Evolutionary conservation across 441 rosid species (phyloP), one percentile per base, ranked within the genome.

Genomic region (Populus hybrid): DNA sequence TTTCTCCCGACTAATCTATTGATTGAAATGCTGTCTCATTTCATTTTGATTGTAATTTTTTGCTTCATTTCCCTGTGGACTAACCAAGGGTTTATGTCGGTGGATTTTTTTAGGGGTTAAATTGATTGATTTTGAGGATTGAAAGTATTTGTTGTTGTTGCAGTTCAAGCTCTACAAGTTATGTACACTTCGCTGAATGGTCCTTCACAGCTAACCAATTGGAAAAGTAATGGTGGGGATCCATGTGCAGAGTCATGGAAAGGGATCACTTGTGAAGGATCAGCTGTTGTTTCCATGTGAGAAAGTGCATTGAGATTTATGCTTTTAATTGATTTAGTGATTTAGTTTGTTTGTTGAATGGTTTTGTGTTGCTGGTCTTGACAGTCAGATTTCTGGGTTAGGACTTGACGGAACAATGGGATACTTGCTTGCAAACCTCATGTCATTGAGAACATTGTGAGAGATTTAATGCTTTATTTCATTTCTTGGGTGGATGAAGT

Each of bases 201-300:
- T 78, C 89, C 99, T 80, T 82, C 90, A 20, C 90, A 92, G 91
- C 87, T 96, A 35, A 94, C 94, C 71, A 92, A 86, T 84, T 96
- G 99, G 99, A 92, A 89, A 73, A 87, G 74, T 78, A 80, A 72
- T 23, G 94, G 93, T 28, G 94, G 93, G n/a, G 99, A 96, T 90
- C 99, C 98, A n/a, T 96, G 99, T 83, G 86, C 84, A 73, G 98
- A 94, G 84, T 87, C 98, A 74, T 96, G 99, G 99, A 90, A 86
- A 88, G 99, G 99, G 78, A 82, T 96, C 73, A 83, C 86, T 30
- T 96, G 99, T 75, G 89, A 91, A 63, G 97, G 90, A 69, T 93
- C 99, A 6, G 92, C 98, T 70, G 94, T 96, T 71, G 92, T 94
- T 76, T 87, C 98, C 68, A 83, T 94, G 99, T 95, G 92, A 53